Evolutionary conservation across 768 basidiomycete genomes (phyloP).

Genomic region (Suillus spraguei): DNA sequence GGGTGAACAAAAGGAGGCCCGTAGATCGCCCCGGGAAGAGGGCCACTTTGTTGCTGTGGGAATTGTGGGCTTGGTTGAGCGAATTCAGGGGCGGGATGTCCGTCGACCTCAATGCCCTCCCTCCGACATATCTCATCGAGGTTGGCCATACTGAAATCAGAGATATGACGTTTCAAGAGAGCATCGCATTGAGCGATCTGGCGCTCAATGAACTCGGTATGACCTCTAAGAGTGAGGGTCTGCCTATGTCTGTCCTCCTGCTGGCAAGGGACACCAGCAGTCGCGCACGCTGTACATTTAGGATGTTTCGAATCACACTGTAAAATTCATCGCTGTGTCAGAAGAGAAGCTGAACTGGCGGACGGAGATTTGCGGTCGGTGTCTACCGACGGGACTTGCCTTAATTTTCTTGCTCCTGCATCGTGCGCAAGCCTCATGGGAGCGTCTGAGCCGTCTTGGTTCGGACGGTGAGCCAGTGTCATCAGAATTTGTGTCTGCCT

Average conservation of each 20-base stretch:
- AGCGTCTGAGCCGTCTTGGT: conserved; percentile 80
- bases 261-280: conserved; percentile 77
- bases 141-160: conserved; percentile 64
- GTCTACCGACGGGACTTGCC: conserved; percentile 68
- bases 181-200: conserved; percentile 79
- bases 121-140: conserved; percentile 66
- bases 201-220: conserved; percentile 81
- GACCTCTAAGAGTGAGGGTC: conserved; percentile 82
- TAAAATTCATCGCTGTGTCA: conserved; percentile 30
- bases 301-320: conserved; percentile 94
- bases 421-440: conserved; percentile 90
- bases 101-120: conserved; percentile 63
- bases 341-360: conserved; percentile 40
- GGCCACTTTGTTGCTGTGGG: conserved; percentile 25
- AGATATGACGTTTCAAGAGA: conserved; percentile 73
- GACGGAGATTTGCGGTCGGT: conserved; percentile 85
- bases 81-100: conserved; percentile 29
- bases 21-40: conserved; percentile 34
- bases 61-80: conserved; percentile 38
- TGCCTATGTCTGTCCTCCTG: conserved; percentile 89
- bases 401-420: conserved; percentile 98
- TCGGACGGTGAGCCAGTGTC: conserved; percentile 62
- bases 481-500: conserved; percentile 56
- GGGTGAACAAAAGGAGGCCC: conserved; percentile 41
- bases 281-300: conserved; percentile 81